These are phyloP conservation scores for Effrenium voratum DNA, from an alignment of 73 alveolate species.

Conservation along the genomic window DNA sequence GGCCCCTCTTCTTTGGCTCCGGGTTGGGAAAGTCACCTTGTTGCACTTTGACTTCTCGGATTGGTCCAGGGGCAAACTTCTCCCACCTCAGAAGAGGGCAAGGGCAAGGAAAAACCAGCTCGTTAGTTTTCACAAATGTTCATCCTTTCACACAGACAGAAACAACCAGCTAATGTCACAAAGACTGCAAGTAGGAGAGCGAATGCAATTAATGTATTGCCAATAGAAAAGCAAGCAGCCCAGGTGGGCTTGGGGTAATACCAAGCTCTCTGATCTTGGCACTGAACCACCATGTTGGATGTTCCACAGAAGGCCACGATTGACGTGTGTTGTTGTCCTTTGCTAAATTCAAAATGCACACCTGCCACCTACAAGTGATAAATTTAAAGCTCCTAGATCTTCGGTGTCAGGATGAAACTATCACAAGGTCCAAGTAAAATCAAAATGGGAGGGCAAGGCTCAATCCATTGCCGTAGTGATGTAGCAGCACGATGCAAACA, in stretches of 20 bases:
- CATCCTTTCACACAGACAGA: not conserved
- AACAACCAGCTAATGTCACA: no score
- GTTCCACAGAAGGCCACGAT: not conserved
- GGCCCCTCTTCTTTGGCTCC: not conserved
- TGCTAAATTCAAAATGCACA: not conserved
- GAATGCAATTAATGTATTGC: no score
- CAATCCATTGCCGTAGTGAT: not conserved
- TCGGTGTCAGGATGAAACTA: not conserved
- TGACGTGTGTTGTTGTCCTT: constrained; percentile 9
- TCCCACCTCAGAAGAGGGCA: not conserved
- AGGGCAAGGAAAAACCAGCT: not conserved
- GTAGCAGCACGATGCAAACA: not conserved
- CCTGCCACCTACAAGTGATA: not conserved
- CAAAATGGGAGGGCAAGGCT: not conserved
- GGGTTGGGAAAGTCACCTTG: not conserved
- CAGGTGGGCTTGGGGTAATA: constrained; percentile 6
- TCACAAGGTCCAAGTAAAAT: not conserved
- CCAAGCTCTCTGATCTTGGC: not conserved
- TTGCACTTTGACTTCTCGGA: not conserved
- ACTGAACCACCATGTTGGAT: constrained; percentile 10
- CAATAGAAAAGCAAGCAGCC: no score
- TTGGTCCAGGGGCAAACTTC: constrained; percentile 12
- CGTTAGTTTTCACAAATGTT: not conserved
- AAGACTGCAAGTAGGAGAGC: no score
- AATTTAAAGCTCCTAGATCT: not conserved